These are phyloP conservation scores for Vaccinium corymbosum DNA, from an alignment of 148 eudicot genomes.

Conservation along the genomic window DNA sequence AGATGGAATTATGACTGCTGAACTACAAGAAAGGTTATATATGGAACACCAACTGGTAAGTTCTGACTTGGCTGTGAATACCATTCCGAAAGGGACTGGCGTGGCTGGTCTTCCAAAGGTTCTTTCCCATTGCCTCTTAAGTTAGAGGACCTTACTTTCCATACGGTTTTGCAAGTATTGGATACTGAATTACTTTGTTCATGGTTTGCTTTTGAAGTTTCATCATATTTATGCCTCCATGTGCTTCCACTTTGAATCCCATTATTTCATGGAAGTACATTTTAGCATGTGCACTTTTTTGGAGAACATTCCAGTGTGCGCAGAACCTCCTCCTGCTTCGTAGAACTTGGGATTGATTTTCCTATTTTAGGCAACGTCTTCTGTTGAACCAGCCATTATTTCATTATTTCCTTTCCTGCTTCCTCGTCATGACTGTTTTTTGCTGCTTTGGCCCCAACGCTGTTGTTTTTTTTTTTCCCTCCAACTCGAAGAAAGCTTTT, in stretches of 20 bases:
- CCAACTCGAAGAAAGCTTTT: neutral
- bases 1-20: slow-evolving; percentile 78
- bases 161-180: neutral
- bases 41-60: slow-evolving; percentile 25
- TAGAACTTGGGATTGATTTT: neutral
- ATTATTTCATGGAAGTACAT: neutral
- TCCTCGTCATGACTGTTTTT: neutral
- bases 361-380: neutral
- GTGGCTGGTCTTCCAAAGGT: slow-evolving; percentile 25
- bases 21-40: slow-evolving; percentile 61
- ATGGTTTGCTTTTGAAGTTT: neutral
- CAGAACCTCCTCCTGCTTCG: neutral
- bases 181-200: neutral
- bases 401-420: neutral
- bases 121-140: neutral
- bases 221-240: neutral
- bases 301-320: neutral
- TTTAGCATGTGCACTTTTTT: neutral
- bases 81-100: slow-evolving; percentile 14
- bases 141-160: neutral
- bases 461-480: neutral
- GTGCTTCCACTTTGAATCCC: slow-evolving; percentile 5
- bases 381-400: neutral
- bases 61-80: slow-evolving; percentile 26
- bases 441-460: neutral